Evolutionary conservation across 176 grass and related monocot genomes (phyloP).

Genomic region (Aegilops tauschii): DNA sequence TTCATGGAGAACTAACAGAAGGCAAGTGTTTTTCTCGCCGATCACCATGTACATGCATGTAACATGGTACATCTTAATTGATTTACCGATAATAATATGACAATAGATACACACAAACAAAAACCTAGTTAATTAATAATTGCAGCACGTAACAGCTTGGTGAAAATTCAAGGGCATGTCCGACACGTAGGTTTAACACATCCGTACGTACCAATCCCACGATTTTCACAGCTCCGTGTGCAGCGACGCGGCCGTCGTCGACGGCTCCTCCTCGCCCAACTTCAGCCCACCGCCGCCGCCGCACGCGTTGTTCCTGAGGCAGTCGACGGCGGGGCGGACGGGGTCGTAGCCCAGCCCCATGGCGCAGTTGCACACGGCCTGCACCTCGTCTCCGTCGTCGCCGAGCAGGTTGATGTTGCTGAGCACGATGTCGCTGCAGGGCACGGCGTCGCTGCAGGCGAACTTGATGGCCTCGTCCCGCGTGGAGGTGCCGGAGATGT

Average conservation of each 20-base stretch:
- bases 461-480: constrained; percentile 60
- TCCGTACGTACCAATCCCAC: not conserved
- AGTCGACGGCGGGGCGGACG: constrained; percentile 66
- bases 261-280: not conserved
- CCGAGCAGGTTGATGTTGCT: constrained; percentile 59
- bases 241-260: not conserved
- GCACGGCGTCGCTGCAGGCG: constrained; percentile 82
- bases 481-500: constrained; percentile 67
- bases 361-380: constrained; percentile 83
- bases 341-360: constrained; percentile 56
- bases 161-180: not conserved
- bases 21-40: no score
- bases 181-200: not conserved
- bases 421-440: constrained; percentile 73
- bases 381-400: constrained; percentile 37
- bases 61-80: not conserved
- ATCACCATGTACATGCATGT: no score
- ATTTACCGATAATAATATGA: not conserved
- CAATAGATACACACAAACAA: not conserved
- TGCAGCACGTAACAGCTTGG: not conserved
- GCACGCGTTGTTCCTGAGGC: constrained; percentile 57
- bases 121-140: no score
- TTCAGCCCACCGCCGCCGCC: constrained; percentile 3
- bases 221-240: constrained; percentile 37
- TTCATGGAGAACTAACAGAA: no score